Evolutionary conservation across 1,139 yeast species (phyloP), one percentile per base, ranked within the genome.

Genomic region (Maudiozyma humilis): DNA sequence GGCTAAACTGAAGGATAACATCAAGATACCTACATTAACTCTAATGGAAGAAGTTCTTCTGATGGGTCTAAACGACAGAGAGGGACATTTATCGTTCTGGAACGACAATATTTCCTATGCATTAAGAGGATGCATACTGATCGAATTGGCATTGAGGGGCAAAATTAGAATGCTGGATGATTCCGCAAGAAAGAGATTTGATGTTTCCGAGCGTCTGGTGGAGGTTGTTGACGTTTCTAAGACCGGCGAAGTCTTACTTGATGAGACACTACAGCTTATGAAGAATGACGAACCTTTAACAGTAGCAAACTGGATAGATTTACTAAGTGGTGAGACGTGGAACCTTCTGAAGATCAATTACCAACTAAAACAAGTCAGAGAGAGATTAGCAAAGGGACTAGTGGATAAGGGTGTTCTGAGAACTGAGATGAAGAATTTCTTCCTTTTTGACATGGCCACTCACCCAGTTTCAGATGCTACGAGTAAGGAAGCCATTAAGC

Each of bases 371-470:
- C 98, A 91, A 66, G 99, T 93, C 4, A 78, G 98, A 59, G 99
- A 91, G 66, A 75, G 99, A 56, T 73, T 91, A 52, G 95, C 96
- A 44, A 91, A 91, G 66, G 99, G 98, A 1, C 73, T 91, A 46
- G 99, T 93, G 29, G 99, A 91, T 64, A 91, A 91, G 68, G 98
- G 98, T n/a, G 82, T 91, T 42, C 73, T 93, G 59, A 79, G 96
- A 66, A 93, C 98, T 2, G 98, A 91, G 64, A 79, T 95, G 62
- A 88, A 89, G 62, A 93, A 87, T 68, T 91, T 91, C 64, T 79
- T 93, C 60, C 70, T 91, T 46, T 91, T 91, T 56, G 98, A 91
- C 66, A 91, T 91, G 96, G 96, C 98, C 19, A 93, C 98, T 6
- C 98, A 93, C 64, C 99, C 99, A 3, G 79, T 91, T 13, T 84